phyloP scores from a whole-genome alignment of 2,329 filamentous ascomycete species.

The Elsinoe australis region DNA sequence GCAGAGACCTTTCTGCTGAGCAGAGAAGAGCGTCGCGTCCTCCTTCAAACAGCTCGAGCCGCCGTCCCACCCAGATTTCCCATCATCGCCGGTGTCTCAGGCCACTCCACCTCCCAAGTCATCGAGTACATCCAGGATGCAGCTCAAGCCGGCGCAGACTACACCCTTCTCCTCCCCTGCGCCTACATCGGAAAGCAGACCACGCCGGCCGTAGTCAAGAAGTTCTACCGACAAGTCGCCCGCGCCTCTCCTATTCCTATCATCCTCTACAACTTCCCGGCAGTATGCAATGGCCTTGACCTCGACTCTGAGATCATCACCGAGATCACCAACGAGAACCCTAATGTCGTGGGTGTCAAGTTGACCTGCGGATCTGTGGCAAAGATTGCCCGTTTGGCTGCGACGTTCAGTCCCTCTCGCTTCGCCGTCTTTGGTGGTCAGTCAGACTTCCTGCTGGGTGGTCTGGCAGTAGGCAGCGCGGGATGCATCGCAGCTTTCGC shows the following conservation, averaged over 20 bases:
- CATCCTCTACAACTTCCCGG: conserved; percentile 62
- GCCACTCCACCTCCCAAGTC: conserved; percentile 57
- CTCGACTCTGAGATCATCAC: conserved; percentile 59
- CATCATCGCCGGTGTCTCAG: conserved; percentile 57
- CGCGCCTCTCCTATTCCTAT: conserved; percentile 48
- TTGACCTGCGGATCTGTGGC: conserved; percentile 67
- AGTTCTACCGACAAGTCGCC: conserved; percentile 54
- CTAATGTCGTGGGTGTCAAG: conserved; percentile 63
- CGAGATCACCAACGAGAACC: conserved; percentile 46
- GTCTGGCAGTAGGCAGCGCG: conserved; percentile 45
- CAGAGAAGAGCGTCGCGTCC: conserved; percentile 34
- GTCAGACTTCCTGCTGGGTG: conserved; percentile 59
- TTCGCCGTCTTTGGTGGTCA: conserved; percentile 68
- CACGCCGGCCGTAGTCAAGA: conserved; percentile 48
- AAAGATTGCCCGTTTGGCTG: conserved; percentile 58
- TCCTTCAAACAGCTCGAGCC: conserved; percentile 48
- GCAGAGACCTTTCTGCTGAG: conserved; percentile 42
- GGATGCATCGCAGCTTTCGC: conserved; percentile 53
- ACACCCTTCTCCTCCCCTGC: conserved; percentile 53
- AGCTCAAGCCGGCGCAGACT: conserved; percentile 53
- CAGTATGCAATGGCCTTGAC: conserved; percentile 58
- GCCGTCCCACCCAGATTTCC: conserved; percentile 49
- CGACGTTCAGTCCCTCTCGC: conserved; percentile 41
- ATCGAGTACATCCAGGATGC: conserved; percentile 55
- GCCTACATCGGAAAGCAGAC: conserved; percentile 60